These are phyloP conservation scores for Quaeritorhiza haematococci DNA, from an alignment of 371 early-diverging fungal species.

Conservation along the genomic window DNA sequence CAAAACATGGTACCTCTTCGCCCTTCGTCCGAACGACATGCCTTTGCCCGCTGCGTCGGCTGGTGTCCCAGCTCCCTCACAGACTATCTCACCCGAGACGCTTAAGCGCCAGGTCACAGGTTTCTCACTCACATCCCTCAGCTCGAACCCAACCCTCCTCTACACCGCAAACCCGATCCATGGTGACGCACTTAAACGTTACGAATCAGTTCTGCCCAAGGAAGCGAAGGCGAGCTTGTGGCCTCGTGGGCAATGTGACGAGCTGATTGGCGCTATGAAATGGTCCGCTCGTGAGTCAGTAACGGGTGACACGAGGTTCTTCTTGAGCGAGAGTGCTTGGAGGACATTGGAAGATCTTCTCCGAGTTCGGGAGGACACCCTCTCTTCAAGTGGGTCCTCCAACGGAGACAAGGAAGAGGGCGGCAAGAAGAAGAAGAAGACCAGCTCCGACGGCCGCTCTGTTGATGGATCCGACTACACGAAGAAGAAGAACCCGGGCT, in stretches of 20 bases:
- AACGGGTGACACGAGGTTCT: constrained; percentile 64
- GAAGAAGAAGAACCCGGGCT: too few species aligned
- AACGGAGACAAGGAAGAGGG: too few species aligned
- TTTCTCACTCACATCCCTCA: constrained; percentile 47
- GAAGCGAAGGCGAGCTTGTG: too few species aligned
- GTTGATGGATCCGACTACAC: too few species aligned
- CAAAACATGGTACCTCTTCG: constrained; percentile 79
- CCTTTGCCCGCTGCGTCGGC: too few species aligned
- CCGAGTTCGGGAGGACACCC: constrained; percentile 21
- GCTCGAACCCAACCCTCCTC: constrained; percentile 40
- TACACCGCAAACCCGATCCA: constrained; percentile 59
- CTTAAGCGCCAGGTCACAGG: constrained; percentile 55
- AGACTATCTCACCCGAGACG: constrained; percentile 52
- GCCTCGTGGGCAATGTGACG: constrained; percentile 44
- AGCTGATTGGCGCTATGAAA: constrained; percentile 50
- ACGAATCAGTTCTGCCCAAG: too few species aligned
- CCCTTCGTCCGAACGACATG: constrained; percentile 77
- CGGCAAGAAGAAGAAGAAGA: background rate
- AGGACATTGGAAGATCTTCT: constrained; percentile 62
- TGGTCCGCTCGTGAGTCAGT: constrained; percentile 65
- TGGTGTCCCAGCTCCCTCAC: too few species aligned
- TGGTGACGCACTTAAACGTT: constrained; percentile 66
- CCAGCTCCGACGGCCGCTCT: too few species aligned
- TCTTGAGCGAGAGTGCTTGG: constrained; percentile 69
- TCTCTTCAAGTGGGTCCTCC: too few species aligned